Evolutionary conservation across 257 asterid species (phyloP), one percentile per base, ranked within the genome.

Genomic region (Salvia rosmarinus): DNA sequence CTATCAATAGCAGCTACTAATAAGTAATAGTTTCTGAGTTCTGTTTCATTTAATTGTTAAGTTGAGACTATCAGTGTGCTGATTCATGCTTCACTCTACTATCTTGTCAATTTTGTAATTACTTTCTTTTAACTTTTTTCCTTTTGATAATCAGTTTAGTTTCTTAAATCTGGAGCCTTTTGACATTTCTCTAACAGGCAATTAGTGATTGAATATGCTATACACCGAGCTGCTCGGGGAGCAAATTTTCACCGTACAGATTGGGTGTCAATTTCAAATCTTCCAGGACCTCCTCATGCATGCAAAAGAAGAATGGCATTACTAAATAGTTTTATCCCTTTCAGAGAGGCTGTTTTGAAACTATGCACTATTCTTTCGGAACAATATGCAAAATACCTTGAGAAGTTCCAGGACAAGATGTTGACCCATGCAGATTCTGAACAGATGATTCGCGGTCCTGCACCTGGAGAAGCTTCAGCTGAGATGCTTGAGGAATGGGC

Each of bases 231-330:
- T 80, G 82, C 87, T 81, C 86, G 78, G 68, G 99, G 99, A 69
- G 90, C 93, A 70, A 88, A 86, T 39, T 85, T 79, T 82, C 84
- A 88, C 80, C 91, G 97, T 64, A 84, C 81, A 49, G 85, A 85
- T 76, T 94, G 97, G 97, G 74, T 66, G 70, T 80, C 95, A 13
- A 80, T 94, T 76, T 67, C 80, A 67, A 85, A 85, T 84, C 96
- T 94, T 59, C 99, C 99, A 20, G 97, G 95, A 16, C 84, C 95
- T 57, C 96, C 92, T 68, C 79, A 77, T 59, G 64, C 85, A 82
- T 88, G 99, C 84, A 88, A 78, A 84, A 82, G 99, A 82, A 89
- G 99, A 88, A 91, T 94, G 91, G 64, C 97, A 39, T 9, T 73
- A 56, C 78, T 94, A 75, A 94, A 89, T 35, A 72, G 73, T 49